These are phyloP conservation scores for Fusarium penzigii DNA, from an alignment of 2,329 filamentous ascomycete genomes.

Conservation along the genomic window DNA sequence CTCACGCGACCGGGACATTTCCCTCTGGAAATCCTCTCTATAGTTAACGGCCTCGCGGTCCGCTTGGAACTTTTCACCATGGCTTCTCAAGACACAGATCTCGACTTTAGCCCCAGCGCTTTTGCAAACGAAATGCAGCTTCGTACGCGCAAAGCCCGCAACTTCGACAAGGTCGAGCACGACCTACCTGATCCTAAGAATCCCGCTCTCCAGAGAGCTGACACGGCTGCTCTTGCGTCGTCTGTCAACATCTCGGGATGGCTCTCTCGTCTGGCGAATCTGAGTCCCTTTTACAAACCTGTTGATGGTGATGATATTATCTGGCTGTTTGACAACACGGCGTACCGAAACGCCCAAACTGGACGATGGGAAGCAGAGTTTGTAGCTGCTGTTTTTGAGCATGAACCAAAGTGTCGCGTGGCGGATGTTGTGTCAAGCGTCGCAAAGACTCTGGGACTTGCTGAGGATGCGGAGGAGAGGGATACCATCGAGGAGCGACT, in stretches of 20 bases:
- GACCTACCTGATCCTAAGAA: conserved; percentile 42
- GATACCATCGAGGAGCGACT: conserved; percentile 67
- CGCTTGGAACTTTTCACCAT: conserved; percentile 22
- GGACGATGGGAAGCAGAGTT: conserved; percentile 78
- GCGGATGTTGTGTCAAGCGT: conserved; percentile 70
- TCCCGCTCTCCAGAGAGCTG: conserved; percentile 32
- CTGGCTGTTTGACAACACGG: conserved; percentile 91
- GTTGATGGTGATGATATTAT: conserved; percentile 70
- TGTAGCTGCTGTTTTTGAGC: conserved; percentile 78
- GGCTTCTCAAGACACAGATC: conserved; percentile 13
- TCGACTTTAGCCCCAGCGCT: conserved; percentile 25
- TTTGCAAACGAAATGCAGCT: conserved; percentile 48
- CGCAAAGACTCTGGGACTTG: conserved; percentile 67
- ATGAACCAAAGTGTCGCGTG: conserved; percentile 66
- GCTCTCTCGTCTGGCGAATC: conserved; percentile 51
- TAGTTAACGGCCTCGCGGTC: conserved; percentile 1
- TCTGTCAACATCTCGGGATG: conserved; percentile 24
- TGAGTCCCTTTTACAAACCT: conserved; percentile 59
- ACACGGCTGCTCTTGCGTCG: conserved; percentile 34
- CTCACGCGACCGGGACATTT: conserved; percentile 18
- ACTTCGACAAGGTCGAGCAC: conserved; percentile 53
- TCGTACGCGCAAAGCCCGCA: conserved; percentile 48
- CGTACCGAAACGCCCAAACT: conserved; percentile 58
- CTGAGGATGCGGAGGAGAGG: conserved; percentile 57
- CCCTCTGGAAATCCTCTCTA: conserved; percentile 5